phyloP scores from a whole-genome alignment of 805 yeast genomes.

The Lipomyces lipofer region DNA sequence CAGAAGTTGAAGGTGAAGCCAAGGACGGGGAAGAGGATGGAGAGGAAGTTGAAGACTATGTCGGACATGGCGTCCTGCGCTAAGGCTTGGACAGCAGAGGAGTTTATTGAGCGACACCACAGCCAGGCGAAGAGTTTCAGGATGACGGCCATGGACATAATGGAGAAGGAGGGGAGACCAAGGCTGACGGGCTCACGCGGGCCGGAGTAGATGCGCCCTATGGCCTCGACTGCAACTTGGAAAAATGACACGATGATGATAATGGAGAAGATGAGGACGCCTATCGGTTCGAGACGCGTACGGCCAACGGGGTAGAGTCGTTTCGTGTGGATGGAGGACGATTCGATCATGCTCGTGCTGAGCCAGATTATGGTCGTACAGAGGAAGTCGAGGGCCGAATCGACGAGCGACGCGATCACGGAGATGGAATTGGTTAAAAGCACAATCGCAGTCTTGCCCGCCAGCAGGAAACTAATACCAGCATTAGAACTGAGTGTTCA shows the following conservation, averaged over 20 bases:
- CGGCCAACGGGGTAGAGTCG: constrained; percentile 61
- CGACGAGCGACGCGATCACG: constrained; percentile 74
- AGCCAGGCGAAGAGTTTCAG: constrained; percentile 61
- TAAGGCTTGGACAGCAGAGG: constrained; percentile 72
- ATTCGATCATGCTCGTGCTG: constrained; percentile 42
- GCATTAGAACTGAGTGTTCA: no score
- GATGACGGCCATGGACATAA: constrained; percentile 65
- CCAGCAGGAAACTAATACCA: constrained; percentile 37
- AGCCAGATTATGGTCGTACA: constrained; percentile 72
- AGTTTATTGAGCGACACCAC: constrained; percentile 60
- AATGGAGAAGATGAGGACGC: constrained; percentile 72
- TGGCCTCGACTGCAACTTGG: constrained; percentile 69
- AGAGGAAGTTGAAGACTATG: constrained; percentile 61
- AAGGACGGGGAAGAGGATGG: constrained; percentile 65
- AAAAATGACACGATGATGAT: constrained; percentile 69
- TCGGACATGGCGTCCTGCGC: constrained; percentile 84
- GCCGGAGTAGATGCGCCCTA: constrained; percentile 46
- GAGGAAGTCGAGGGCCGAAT: constrained; percentile 69
- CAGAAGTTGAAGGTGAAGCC: constrained; percentile 49
- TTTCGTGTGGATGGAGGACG: constrained; percentile 3
- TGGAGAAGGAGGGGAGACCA: constrained; percentile 50
- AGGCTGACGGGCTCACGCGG: constrained; percentile 45
- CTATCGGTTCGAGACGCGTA: constrained; percentile 72
- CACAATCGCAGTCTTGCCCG: constrained; percentile 57
- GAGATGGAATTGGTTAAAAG: constrained; percentile 70